Evolutionary conservation across 352 stramenopile species (phyloP), one percentile per base, ranked within the genome.

Genomic region (Thalassiosira hispida): DNA sequence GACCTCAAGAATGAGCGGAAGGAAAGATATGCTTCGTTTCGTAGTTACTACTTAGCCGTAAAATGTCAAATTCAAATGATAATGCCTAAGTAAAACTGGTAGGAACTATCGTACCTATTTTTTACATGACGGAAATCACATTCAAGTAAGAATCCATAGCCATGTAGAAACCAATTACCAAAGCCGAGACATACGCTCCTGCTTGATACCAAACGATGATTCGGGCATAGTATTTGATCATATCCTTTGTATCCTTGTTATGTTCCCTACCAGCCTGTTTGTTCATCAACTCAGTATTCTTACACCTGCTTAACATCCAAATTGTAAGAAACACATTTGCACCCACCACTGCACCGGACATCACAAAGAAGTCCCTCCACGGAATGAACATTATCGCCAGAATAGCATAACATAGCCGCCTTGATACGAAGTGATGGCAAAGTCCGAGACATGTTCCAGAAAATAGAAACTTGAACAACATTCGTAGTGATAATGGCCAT

Each of bases 401-500:
- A 14, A 65, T 53, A 18, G 23, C 20, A 64, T 33, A 73, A 12
- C 51, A 62, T 23, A 73, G 16, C 20, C 27, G 64, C 42, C 18
- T 57, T 57, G 64, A 73, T 44, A 73, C 56, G 29, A 44, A 65
- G 6, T 49, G 51, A 22, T 47, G 51, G 38, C 64, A 73, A 59
- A 69, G 5, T 46, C 42, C 27, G 27, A 46, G 40, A 16, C 40
- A 69, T 44, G n/a, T 18, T 38, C 38, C 7, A 47, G 38, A 12
- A 4, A 47, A 3, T 47, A 18, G 38, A 18, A 25, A 60, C 29
- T n/a, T 60, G 20, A 29, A n/a, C n/a, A n/a, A n/a, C n/a, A n/a
- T n/a, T n/a, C n/a, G n/a, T n/a, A n/a, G n/a, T n/a, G n/a, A n/a
- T n/a, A n/a, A n/a, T n/a, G n/a, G n/a, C n/a, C n/a, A n/a, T n/a